Conservation (phyloP, 495 filamentous ascomycete genomes). For the Neurospora sp. region DNA sequence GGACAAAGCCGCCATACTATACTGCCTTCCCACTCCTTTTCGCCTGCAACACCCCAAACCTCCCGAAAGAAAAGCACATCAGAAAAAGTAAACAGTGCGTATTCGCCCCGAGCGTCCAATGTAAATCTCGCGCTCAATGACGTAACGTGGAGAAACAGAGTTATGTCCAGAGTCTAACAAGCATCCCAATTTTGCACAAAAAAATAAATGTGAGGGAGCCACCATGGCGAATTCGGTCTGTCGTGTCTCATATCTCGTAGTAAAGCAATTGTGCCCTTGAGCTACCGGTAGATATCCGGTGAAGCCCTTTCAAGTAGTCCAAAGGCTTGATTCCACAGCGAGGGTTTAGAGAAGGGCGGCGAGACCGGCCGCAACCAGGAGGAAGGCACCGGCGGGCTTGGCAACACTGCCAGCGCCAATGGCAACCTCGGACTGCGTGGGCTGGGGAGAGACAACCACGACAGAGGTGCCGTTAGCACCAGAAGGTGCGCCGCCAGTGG, state of each 20-base stretch:
- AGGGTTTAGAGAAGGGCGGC: conserved; percentile 26
- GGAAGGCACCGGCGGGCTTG: conserved; percentile 16
- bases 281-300: conserved; percentile 1
- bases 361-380: conserved; percentile 17
- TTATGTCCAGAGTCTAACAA: conserved; percentile 11
- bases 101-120: conserved; percentile 7
- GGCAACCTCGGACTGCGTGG: conserved; percentile 8
- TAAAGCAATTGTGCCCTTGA: conserved; percentile 11
- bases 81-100: conserved; percentile 6
- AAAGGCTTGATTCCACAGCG: conserved; percentile 14
- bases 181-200: conserved; percentile 23
- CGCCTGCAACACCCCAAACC: conserved; percentile 1
- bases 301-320: conserved; percentile 2
- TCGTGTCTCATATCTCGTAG: conserved; percentile 30
- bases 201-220: conserved; percentile 9
- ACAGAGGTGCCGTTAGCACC: neutral
- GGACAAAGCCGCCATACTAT: conserved; percentile 8
- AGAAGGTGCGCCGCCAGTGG: conserved; percentile 1
- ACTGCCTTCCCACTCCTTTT: conserved; percentile 2
- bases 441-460: neutral
- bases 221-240: conserved; percentile 10
- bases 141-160: conserved; percentile 1
- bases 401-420: conserved; percentile 12
- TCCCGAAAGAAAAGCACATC: conserved; percentile 5
- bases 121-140: conserved; percentile 4